phyloP scores from a whole-genome alignment of 2,329 filamentous ascomycete species.

The Trichoderma guizhouense region DNA sequence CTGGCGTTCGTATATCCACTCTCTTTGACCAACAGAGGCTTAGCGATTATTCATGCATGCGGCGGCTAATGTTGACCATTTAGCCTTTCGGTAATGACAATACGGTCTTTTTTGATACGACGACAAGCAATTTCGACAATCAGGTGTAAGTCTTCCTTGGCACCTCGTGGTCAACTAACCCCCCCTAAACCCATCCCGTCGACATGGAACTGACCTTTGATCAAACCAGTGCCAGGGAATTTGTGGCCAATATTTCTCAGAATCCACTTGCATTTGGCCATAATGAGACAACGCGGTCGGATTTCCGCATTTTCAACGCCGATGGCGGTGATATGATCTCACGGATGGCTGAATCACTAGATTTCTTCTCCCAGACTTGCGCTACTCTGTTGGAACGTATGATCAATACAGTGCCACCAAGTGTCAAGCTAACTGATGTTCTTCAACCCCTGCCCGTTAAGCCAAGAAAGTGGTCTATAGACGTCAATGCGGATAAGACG shows the following conservation, averaged over 20 bases:
- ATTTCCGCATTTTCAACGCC: neutral
- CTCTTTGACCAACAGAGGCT: neutral
- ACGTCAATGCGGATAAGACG: neutral
- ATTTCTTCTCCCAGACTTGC: neutral
- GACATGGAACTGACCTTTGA: neutral
- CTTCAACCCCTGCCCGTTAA: neutral
- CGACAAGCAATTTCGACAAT: neutral
- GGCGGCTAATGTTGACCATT: neutral
- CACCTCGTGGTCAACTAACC: neutral
- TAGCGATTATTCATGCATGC: neutral
- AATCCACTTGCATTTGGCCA: neutral
- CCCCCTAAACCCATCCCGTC: neutral
- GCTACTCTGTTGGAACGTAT: neutral
- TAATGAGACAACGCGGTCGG: neutral
- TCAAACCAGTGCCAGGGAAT: neutral
- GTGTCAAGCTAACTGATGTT: neutral
- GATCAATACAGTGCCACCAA: neutral
- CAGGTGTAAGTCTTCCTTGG: neutral
- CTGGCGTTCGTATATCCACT: neutral
- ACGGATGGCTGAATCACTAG: neutral
- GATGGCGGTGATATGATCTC: neutral
- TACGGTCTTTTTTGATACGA: neutral
- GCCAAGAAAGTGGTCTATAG: neutral
- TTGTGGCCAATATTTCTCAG: neutral
- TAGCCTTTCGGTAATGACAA: neutral